These are phyloP conservation scores for Fusarium palustre DNA, from an alignment of 2,329 filamentous ascomycete species.

Conservation along the genomic window DNA sequence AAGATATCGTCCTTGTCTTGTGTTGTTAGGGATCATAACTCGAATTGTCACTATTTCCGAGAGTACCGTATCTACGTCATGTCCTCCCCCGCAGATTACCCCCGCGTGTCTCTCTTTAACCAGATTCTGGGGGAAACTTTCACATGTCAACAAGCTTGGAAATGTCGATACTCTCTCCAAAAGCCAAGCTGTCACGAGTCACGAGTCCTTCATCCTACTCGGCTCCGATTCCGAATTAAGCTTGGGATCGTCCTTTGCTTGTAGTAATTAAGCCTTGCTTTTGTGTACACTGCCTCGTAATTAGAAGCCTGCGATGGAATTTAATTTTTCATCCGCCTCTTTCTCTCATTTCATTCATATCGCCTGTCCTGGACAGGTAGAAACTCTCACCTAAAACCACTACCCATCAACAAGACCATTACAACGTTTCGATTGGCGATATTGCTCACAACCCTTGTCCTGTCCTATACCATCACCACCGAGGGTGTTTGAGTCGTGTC, in stretches of 20 bases:
- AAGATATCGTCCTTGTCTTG: background rate
- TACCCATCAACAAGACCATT: background rate
- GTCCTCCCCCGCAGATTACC: constrained; percentile 15
- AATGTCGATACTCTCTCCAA: background rate
- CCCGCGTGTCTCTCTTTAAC: constrained; percentile 29
- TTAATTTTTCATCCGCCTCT: background rate
- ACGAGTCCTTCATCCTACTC: constrained; percentile 41
- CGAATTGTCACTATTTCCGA: background rate
- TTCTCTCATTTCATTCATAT: background rate
- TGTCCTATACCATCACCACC: constrained; percentile 17
- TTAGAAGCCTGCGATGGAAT: background rate
- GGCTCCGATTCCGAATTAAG: constrained; percentile 37
- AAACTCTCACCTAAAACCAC: background rate
- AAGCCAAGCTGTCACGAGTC: constrained; percentile 38
- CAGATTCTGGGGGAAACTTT: constrained; percentile 35
- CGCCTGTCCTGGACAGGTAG: background rate
- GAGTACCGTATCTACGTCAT: constrained; percentile 30
- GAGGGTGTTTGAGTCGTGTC: constrained; percentile 33
- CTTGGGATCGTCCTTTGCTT: constrained; percentile 16
- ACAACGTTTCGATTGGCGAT: background rate
- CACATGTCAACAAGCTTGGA: constrained; percentile 46
- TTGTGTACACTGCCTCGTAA: background rate
- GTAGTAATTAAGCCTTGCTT: constrained; percentile 8
- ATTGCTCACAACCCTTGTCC: constrained; percentile 17
- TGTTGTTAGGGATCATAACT: background rate